A percentile compares a stretch with the other conserved stretches of the same genome.
Evolutionary conservation across 306 rosid genomes (phyloP).

Genomic region (Biancaea sappan): DNA sequence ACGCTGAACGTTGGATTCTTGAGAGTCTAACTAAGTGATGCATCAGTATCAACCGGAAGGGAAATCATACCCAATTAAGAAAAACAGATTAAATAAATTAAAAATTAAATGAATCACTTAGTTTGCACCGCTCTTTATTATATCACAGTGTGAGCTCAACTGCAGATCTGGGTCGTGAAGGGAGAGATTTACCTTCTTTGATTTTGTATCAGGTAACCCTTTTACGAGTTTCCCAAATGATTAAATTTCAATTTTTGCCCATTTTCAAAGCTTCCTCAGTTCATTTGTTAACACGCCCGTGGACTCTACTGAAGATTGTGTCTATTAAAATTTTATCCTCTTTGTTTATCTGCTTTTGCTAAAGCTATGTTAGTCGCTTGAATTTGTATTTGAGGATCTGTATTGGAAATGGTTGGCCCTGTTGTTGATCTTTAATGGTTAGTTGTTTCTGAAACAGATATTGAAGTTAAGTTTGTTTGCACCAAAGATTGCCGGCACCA

Average conservation of each 20-base stretch:
- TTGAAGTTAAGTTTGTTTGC: not conserved
- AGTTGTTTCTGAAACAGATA: not conserved
- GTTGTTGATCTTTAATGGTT: not conserved
- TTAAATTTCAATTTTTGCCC: not conserved
- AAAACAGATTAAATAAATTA: not conserved
- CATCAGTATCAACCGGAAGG: not conserved
- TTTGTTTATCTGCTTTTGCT: constrained; percentile 12
- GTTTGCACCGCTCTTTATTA: constrained; percentile 3
- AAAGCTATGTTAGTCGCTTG: not conserved
- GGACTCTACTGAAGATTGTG: not conserved
- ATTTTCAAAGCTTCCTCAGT: constrained; percentile 3
- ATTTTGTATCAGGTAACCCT: constrained; percentile 34
- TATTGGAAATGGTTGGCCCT: not conserved
- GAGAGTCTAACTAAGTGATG: not conserved
- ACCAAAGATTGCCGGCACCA: not conserved
- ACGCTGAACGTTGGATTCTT: not conserved
- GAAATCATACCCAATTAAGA: not conserved
- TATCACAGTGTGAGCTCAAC: constrained; percentile 12
- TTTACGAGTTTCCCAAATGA: not conserved
- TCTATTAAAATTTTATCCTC: not conserved
- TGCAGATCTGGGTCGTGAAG: constrained; percentile 40
- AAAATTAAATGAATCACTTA: constrained; percentile 4
- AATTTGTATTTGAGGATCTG: not conserved
- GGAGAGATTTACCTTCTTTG: constrained; percentile 28
- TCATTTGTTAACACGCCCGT: constrained; percentile 1